Evolutionary conservation across 257 asterid genomes (phyloP).

Genomic region (Sherardia arvensis): DNA sequence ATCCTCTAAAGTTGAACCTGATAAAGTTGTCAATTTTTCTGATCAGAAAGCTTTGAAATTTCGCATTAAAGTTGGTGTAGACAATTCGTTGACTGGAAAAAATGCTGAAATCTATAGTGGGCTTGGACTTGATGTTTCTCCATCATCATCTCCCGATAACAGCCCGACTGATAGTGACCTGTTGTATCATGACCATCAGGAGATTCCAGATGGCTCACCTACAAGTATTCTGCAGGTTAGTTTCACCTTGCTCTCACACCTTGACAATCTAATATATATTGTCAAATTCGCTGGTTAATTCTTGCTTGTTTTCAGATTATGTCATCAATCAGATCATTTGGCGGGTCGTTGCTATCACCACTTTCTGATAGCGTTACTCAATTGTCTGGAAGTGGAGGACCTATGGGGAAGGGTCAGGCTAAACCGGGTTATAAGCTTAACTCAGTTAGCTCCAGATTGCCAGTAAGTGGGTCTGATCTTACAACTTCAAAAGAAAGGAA

Average conservation of each 20-base stretch:
- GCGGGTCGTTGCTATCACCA: constrained; percentile 61
- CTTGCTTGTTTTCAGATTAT: constrained; percentile 48
- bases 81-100: constrained; percentile 55
- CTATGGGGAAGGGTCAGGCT: constrained; percentile 35
- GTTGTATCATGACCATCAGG: constrained; percentile 28
- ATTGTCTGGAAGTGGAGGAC: constrained; percentile 36
- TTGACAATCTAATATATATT: neutral
- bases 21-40: constrained; percentile 34
- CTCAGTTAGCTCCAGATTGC: constrained; percentile 26
- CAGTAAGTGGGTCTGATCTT: constrained; percentile 43
- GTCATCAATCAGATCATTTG: constrained; percentile 52
- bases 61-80: constrained; percentile 80
- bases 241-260: constrained; percentile 16
- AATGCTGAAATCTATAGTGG: constrained; percentile 90
- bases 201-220: constrained; percentile 64
- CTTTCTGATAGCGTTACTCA: constrained; percentile 50
- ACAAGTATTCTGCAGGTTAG: constrained; percentile 88
- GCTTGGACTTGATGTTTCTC: constrained; percentile 86
- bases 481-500: constrained; percentile 35
- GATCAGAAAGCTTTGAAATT: constrained; percentile 72
- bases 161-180: constrained; percentile 57
- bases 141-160: constrained; percentile 78
- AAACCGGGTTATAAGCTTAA: constrained; percentile 25
- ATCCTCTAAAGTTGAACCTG: constrained; percentile 32
- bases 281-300: neutral